Base-by-base conservation (phyloP, 1,284 basidiomycete species). In the Schizophyllum amplum region DNA sequence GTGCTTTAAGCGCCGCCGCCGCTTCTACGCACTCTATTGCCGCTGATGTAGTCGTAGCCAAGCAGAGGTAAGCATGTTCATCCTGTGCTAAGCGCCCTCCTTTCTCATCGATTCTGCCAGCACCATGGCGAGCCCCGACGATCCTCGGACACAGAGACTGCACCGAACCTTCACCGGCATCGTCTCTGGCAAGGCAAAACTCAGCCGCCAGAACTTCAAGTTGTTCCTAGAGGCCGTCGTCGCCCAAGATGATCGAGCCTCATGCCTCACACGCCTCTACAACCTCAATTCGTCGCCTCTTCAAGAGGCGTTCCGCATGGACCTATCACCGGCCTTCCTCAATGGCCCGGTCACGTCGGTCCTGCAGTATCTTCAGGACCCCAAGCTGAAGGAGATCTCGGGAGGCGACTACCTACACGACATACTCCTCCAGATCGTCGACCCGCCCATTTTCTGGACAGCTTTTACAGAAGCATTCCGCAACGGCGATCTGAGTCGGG, bases 271-370 rank as follows among this genome's bases (percentile, higher is more conserved):
- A 47, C 54, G 9, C 25, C 54, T 52, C 42, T 27, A 23, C 51
- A 54, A n/a, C 25, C 25, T 13, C 47, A 49, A 5, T 26, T 53
- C 21, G 9, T 23, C 52, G 17, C 55, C 6, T 13, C 33, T 56
- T 47, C 58, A 59, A 21, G 27, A 54, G 13, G 27, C 55, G 56
- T 57, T 52, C 49, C 48, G 56, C 11, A 24, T 51, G n/a, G 56
- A 57, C 47, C 52, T 54, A 4, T 26, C 52, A 5, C 20, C 48
- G 21, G 51, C 33, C 23, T 51, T 51, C 27, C 21, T 57, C 21
- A 51, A 51, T 20, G 33, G 48, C 26, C n/a, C 23, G 17, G 26
- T 53, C 20, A 50, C 52, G 33, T 21, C 49, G 1, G 22, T 57
- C 20, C 26, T 57, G 7, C 33, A 33, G 4, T 54, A 54, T 20